These are phyloP conservation scores for Flaveria trinervia DNA, from an alignment of 129 eudicot genomes.

Conservation along the genomic window DNA sequence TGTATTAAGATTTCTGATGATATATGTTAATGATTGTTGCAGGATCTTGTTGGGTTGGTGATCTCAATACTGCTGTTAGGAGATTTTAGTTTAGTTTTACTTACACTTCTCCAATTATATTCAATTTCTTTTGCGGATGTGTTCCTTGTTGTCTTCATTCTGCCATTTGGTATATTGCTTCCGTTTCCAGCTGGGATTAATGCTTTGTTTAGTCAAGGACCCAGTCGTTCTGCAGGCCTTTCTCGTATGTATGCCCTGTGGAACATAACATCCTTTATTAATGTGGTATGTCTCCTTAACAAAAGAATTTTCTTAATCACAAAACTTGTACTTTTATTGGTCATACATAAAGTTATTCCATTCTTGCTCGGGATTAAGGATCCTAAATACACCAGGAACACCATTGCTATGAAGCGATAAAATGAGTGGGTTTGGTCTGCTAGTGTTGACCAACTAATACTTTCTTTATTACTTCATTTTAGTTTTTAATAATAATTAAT, in stretches of 20 bases:
- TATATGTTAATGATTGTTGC: slow-evolving; percentile 33
- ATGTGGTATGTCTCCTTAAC: slow-evolving; percentile 53
- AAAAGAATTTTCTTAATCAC: not conserved
- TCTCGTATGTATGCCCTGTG: slow-evolving; percentile 81
- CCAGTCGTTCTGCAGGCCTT: slow-evolving; percentile 77
- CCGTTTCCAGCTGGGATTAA: slow-evolving; percentile 78
- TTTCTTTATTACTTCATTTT: not conserved
- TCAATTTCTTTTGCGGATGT: slow-evolving; percentile 67
- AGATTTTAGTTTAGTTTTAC: slow-evolving; percentile 79
- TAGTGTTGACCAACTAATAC: not conserved
- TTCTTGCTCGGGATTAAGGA: not conserved
- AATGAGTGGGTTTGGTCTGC: not conserved
- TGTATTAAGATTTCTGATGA: slow-evolving; percentile 17
- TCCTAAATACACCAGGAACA: not conserved
- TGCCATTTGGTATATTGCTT: slow-evolving; percentile 72
- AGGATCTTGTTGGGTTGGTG: slow-evolving; percentile 88
- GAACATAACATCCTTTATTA: slow-evolving; percentile 71
- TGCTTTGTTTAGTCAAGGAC: slow-evolving; percentile 86
- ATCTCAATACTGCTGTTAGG: slow-evolving; percentile 74
- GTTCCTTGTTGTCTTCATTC: slow-evolving; percentile 61
- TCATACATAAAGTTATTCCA: not conserved
- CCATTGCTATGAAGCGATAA: not conserved
- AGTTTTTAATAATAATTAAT: no score
- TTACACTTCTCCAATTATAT: slow-evolving; percentile 74
- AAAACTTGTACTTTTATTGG: slow-evolving; percentile 7